phyloP scores from a whole-genome alignment of 768 basidiomycete species.

The Paxillus rubicundulus region DNA sequence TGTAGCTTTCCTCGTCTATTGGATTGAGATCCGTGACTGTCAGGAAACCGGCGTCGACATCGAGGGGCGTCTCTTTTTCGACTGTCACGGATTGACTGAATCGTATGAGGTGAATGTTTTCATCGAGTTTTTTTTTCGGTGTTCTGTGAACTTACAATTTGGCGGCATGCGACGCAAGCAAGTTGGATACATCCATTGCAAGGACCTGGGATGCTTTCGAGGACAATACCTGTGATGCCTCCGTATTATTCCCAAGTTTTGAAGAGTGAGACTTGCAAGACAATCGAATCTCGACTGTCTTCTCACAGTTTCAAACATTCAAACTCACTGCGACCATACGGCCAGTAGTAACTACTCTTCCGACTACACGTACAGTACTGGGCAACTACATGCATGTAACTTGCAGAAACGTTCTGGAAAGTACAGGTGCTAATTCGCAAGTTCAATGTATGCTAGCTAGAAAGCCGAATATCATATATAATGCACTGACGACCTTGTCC shows the following conservation, averaged over 20 bases:
- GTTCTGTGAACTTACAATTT: slow-evolving; percentile 52
- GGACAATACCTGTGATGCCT: not conserved
- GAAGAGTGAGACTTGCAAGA: too few relatives aligned
- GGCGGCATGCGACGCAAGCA: slow-evolving; percentile 70
- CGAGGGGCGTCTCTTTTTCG: slow-evolving; percentile 77
- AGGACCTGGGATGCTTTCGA: not conserved
- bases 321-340: too few relatives aligned
- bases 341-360: too few relatives aligned
- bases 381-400: too few relatives aligned
- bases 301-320: too few relatives aligned
- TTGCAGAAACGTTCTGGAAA: too few relatives aligned
- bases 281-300: too few relatives aligned
- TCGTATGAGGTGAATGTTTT: not conserved
- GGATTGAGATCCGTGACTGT: slow-evolving; percentile 86
- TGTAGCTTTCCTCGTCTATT: slow-evolving; percentile 81
- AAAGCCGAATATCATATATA: too few relatives aligned
- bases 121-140: not conserved
- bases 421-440: too few relatives aligned
- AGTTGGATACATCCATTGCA: slow-evolving; percentile 77
- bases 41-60: slow-evolving; percentile 79
- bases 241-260: too few relatives aligned
- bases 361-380: too few relatives aligned
- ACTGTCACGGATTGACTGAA: slow-evolving; percentile 63
- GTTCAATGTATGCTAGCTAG: too few relatives aligned
- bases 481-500: not conserved